Evolutionary conservation across 176 grass and related monocot species (phyloP).

Genomic region (Pharus latifolius): DNA sequence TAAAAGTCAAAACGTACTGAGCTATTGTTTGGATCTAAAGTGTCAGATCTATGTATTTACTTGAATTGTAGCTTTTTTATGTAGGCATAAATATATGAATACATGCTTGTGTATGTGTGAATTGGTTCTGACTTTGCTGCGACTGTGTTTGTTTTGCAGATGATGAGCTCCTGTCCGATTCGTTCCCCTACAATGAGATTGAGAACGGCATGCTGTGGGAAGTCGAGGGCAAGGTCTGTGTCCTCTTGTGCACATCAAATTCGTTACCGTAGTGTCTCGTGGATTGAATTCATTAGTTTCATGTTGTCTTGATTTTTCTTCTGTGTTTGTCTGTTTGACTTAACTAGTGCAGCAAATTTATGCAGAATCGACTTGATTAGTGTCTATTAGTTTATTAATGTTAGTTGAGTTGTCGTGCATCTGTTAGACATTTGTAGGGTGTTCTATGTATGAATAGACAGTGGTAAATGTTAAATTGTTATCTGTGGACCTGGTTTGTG

Average conservation of each 20-base stretch:
- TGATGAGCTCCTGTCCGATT: slow-evolving; percentile 84
- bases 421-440: no score
- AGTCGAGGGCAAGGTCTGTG: slow-evolving; percentile 62
- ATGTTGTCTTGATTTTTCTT: neutral
- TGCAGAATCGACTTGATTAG: neutral
- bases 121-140: neutral
- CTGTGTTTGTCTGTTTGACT: neutral
- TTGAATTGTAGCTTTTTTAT: neutral
- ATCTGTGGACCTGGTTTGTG: neutral
- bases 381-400: neutral
- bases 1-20: neutral
- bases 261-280: no score
- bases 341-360: neutral
- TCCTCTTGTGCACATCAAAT: neutral
- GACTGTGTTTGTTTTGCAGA: slow-evolving; percentile 8
- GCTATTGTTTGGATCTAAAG: neutral
- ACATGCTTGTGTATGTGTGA: no score
- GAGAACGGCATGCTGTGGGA: slow-evolving; percentile 78
- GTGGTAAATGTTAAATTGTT: neutral
- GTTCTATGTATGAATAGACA: no score
- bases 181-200: slow-evolving; percentile 62
- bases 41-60: neutral
- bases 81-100: neutral
- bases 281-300: no score
- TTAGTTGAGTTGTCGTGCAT: neutral